phyloP scores from a whole-genome alignment of 2,329 filamentous ascomycete species.

The Alternaria hordeiaustralica region DNA sequence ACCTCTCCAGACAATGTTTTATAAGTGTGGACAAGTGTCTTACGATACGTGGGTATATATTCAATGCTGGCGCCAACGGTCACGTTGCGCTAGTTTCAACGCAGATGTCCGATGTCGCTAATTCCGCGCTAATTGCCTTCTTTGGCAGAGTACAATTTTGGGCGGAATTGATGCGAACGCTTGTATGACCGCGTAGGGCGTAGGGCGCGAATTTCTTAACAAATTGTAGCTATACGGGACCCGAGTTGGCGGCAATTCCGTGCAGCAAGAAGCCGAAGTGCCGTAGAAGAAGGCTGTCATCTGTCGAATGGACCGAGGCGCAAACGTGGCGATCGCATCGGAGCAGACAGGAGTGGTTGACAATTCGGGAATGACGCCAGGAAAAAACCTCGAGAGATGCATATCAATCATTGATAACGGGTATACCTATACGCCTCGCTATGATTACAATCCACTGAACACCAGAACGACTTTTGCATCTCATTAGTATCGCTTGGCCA shows the following conservation, averaged over 20 bases:
- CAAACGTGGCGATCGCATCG: background rate
- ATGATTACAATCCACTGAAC: background rate
- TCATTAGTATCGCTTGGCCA: slow-evolving; percentile 41
- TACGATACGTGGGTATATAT: background rate
- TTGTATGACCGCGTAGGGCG: background rate
- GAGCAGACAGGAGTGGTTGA: background rate
- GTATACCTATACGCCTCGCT: slow-evolving; percentile 18
- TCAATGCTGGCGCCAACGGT: background rate
- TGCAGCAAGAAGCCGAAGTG: background rate
- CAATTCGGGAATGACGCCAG: background rate
- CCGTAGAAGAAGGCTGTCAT: background rate
- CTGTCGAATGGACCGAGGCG: background rate
- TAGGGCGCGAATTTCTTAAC: background rate
- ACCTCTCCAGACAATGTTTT: background rate
- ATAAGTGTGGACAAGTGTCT: background rate
- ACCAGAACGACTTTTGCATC: background rate
- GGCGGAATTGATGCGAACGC: background rate
- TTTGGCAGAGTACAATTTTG: background rate
- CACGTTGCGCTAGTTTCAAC: background rate
- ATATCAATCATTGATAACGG: slow-evolving; percentile 1
- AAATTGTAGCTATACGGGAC: background rate
- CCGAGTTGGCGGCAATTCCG: too few relatives aligned
- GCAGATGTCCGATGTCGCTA: slow-evolving; percentile 7
- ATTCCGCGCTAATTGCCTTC: slow-evolving; percentile 22
- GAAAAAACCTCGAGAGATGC: background rate